Conservation (phyloP, 2,329 filamentous ascomycete species). For the Chaetomiaceae sp. region DNA sequence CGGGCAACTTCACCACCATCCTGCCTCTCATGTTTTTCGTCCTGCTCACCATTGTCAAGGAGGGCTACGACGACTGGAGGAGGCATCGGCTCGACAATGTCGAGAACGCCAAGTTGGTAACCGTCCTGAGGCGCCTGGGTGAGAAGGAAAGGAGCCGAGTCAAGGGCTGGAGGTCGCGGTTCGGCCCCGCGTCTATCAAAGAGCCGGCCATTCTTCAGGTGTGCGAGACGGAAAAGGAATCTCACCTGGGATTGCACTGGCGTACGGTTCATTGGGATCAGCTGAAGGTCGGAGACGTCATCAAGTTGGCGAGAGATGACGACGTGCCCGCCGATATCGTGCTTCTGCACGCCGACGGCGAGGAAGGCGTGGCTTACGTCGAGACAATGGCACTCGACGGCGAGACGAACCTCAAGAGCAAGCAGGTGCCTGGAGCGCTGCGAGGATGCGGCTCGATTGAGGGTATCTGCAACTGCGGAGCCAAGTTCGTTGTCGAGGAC, state of each 20-base stretch:
- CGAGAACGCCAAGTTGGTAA: conserved; percentile 54
- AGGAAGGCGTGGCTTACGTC: conserved; percentile 72
- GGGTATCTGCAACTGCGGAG: conserved; percentile 48
- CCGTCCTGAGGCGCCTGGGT: conserved; percentile 38
- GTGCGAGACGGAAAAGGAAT: background rate
- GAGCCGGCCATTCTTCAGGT: background rate
- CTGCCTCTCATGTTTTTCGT: conserved; percentile 78
- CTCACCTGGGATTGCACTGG: conserved; percentile 46
- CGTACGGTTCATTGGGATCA: conserved; percentile 67
- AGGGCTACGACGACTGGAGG: conserved; percentile 84
- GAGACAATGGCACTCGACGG: conserved; percentile 76
- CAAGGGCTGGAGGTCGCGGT: conserved; percentile 17
- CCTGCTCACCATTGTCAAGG: conserved; percentile 79
- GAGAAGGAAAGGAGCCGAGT: conserved; percentile 33
- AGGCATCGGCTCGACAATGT: conserved; percentile 78
- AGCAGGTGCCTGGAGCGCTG: conserved; percentile 55
- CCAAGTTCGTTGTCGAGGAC: conserved; percentile 64
- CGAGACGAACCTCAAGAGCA: conserved; percentile 72
- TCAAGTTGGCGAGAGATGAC: conserved; percentile 69
- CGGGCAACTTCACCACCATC: conserved; percentile 85
- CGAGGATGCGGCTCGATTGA: conserved; percentile 51
- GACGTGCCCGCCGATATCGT: conserved; percentile 73
- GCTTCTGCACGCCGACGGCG: conserved; percentile 67
- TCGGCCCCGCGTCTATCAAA: background rate
- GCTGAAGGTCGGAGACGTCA: conserved; percentile 72